A percentile compares a stretch with the other conserved stretches of the same genome.
These are phyloP conservation scores for Paracamarosporium sp. DNA, from an alignment of 2,329 filamentous ascomycete genomes.

Conservation along the genomic window DNA sequence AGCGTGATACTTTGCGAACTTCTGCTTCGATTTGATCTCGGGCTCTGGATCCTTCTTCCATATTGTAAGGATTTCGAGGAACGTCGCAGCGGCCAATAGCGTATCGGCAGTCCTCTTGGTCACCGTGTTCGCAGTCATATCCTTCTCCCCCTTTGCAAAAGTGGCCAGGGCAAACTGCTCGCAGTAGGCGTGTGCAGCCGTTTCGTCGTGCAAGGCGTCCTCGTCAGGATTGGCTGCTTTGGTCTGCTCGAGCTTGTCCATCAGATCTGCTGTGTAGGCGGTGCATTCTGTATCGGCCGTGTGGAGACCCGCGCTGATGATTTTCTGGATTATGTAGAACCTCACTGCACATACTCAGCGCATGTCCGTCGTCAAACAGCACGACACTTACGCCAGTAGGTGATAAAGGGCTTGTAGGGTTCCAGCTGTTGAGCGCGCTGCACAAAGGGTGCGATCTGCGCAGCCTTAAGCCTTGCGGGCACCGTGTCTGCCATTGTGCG, in stretches of 20 bases:
- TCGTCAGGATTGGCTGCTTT: constrained; percentile 77
- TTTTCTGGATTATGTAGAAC: constrained; percentile 84
- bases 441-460: constrained; percentile 85
- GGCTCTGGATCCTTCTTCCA: constrained; percentile 75
- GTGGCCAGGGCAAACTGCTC: constrained; percentile 93
- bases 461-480: constrained; percentile 75
- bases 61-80: constrained; percentile 85
- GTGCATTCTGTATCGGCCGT: constrained; percentile 78
- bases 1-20: constrained; percentile 96
- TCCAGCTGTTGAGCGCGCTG: constrained; percentile 85
- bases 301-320: constrained; percentile 82
- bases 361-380: not conserved
- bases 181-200: constrained; percentile 87
- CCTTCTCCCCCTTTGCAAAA: constrained; percentile 82
- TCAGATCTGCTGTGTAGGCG: constrained; percentile 79
- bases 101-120: constrained; percentile 94
- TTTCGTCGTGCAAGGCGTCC: constrained; percentile 84
- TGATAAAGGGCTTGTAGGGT: constrained; percentile 80
- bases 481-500: constrained; percentile 72
- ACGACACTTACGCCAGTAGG: constrained; percentile 87
- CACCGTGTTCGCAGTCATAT: constrained; percentile 81
- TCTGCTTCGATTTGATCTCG: constrained; percentile 85
- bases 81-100: constrained; percentile 89
- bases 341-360: constrained; percentile 33
- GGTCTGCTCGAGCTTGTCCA: constrained; percentile 89